Base-by-base conservation (phyloP, 345 rosid genomes). In the Trapa bicornis region DNA sequence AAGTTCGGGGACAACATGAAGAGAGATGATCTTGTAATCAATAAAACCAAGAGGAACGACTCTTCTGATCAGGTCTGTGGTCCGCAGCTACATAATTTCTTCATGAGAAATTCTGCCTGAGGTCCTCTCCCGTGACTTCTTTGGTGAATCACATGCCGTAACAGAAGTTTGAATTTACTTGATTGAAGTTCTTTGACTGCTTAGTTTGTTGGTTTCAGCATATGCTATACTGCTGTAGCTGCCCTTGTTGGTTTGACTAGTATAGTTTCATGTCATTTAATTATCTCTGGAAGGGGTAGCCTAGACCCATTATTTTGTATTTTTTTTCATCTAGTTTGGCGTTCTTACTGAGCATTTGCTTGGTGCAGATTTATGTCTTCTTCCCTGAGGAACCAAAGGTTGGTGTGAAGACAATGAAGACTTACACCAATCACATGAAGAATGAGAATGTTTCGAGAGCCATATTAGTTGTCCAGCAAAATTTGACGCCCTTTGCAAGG, bases 381-480 rank as follows among this genome's bases (percentile, higher is more conserved):
- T 94, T 89, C 71, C 97, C 96, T 0, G 96, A 91, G 9, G 96
- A 91, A 50, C 82, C 74, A 8, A 91, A 89, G 74, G 96, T 89
- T 71, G 93, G 96, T 64, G 87, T 89, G 41, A 91, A 89, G 81
- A 87, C 89, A n/a, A 91, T 91, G 93, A 86, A 87, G 81, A 82
- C 91, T 45, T 94, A 83, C 79, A 85, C 91, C 6, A 84, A 81
- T 74, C 76, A 92, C 74, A 94, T 89, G 99, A 89, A 87, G 56
- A 69, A 83, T 0, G 97, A 94, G 81, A 87, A 89, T 73, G 92
- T 91, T 56, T 84, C 60, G 78, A 75, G 95, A 61, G 99, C 96
- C 12, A 75, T 91, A 38, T 71, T 94, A 79, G 91, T 86, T 17
- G 96, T 87, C 70, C 96, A 91, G 65, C 89, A 84, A 71, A 86